Conservation (phyloP, 1,139 yeast genomes). For the Lodderomyces oxycetoniae region DNA sequence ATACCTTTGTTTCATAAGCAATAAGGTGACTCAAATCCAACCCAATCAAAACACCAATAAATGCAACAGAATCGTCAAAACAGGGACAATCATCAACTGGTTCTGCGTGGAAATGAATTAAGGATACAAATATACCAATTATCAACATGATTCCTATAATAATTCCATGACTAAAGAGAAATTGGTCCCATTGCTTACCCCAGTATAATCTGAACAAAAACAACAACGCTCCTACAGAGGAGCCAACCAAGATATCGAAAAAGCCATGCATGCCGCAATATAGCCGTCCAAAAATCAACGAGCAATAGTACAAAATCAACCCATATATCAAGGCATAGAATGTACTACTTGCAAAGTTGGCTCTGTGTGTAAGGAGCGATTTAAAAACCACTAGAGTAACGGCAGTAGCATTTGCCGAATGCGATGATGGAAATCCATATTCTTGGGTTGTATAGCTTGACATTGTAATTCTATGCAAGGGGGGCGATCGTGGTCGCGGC, state of each 20-base stretch:
- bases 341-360: slow-evolving; percentile 8
- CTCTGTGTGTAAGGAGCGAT: slow-evolving; percentile 15
- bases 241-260: slow-evolving; percentile 67
- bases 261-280: slow-evolving; percentile 99
- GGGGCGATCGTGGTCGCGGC: slow-evolving; percentile 92
- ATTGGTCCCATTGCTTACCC: slow-evolving; percentile 39
- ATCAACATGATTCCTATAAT: slow-evolving; percentile 32
- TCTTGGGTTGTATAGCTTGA: slow-evolving; percentile 85
- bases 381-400: slow-evolving; percentile 52
- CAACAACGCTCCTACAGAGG: slow-evolving; percentile 52
- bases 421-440: slow-evolving; percentile 93
- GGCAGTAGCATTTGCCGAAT: slow-evolving; percentile 87
- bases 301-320: slow-evolving; percentile 49
- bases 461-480: slow-evolving; percentile 83
- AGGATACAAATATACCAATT: slow-evolving; percentile 38
- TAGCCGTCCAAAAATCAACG: slow-evolving; percentile 73
- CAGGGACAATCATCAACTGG: slow-evolving; percentile 97
- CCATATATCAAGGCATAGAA: slow-evolving; percentile 13
- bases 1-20: slow-evolving; percentile 24
- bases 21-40: slow-evolving; percentile 55
- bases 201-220: slow-evolving; percentile 36
- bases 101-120: slow-evolving; percentile 68
- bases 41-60: slow-evolving; percentile 84
- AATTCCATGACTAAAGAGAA: slow-evolving; percentile 25
- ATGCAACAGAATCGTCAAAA: slow-evolving; percentile 92